Evolutionary conservation across 192 early-diverging fungal genomes (phyloP).

Genomic region (Chytriomyces sp.): DNA sequence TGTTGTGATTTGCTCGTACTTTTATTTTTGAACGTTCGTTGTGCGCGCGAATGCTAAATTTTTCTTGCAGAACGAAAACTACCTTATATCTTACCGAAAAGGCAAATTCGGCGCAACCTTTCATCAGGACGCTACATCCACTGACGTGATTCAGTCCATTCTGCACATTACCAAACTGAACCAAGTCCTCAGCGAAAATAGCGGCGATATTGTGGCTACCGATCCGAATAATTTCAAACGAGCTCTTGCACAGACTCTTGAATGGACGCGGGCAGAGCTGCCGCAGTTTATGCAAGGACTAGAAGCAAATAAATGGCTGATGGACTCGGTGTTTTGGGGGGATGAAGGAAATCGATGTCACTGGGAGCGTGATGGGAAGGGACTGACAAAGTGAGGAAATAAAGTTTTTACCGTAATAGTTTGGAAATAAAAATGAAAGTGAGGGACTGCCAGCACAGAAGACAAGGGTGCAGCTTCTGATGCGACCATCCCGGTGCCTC

Average conservation of each 20-base stretch:
- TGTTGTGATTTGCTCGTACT: neutral
- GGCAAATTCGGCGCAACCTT: constrained; percentile 50
- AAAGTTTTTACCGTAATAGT: too few species aligned
- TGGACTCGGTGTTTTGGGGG: constrained; percentile 65
- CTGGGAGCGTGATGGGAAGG: constrained; percentile 32
- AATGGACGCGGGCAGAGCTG: constrained; percentile 56
- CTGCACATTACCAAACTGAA: constrained; percentile 54
- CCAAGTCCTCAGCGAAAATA: neutral
- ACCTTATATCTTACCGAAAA: constrained; percentile 57
- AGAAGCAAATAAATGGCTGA: constrained; percentile 61
- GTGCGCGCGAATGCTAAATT: neutral
- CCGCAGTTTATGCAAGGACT: constrained; percentile 57
- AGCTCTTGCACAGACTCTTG: constrained; percentile 44
- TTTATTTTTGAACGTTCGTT: neutral
- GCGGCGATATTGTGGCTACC: neutral
- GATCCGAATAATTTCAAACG: constrained; percentile 36
- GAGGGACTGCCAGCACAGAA: too few species aligned
- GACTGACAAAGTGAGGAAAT: neutral
- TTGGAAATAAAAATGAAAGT: too few species aligned
- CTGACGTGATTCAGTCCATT: constrained; percentile 66
- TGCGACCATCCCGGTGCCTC: too few species aligned
- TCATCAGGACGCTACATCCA: constrained; percentile 55
- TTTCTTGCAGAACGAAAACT: constrained; percentile 59
- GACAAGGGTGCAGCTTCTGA: too few species aligned
- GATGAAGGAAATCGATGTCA: constrained; percentile 43